Conservation (phyloP, 306 rosid genomes). For the Cicer judaicum region DNA sequence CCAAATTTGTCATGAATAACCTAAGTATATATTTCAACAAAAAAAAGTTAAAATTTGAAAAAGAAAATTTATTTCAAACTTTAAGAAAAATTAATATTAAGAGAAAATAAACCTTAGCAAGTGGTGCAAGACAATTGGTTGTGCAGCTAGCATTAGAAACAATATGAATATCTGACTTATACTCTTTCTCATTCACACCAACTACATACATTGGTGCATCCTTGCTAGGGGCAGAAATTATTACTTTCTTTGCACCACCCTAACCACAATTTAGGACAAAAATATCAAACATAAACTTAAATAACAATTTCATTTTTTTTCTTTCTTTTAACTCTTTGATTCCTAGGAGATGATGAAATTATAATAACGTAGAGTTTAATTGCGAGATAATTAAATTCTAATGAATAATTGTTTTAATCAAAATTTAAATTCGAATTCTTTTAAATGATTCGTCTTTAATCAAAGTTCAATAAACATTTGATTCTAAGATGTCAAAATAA, state of each 20-base stretch:
- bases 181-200: slow-evolving; percentile 92
- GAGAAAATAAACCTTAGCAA: slow-evolving; percentile 66
- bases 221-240: slow-evolving; percentile 92
- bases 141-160: slow-evolving; percentile 94
- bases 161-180: slow-evolving; percentile 64
- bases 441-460: no score
- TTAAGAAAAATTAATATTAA: not conserved
- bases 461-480: no score
- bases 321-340: no score
- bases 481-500: no score
- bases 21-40: slow-evolving; percentile 49
- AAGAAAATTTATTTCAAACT: not conserved
- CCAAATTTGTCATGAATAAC: slow-evolving; percentile 82
- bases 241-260: slow-evolving; percentile 98
- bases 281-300: not conserved
- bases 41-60: not conserved
- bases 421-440: no score
- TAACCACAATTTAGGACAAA: slow-evolving; percentile 17
- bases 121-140: slow-evolving; percentile 92
- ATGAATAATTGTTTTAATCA: accelerated
- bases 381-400: no score
- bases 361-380: no score
- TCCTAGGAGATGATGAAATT: no score
- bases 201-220: slow-evolving; percentile 97
- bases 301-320: not conserved